Evolutionary conservation across 73 alveolate species (phyloP).

Genomic region (Blepharisma stoltei): DNA sequence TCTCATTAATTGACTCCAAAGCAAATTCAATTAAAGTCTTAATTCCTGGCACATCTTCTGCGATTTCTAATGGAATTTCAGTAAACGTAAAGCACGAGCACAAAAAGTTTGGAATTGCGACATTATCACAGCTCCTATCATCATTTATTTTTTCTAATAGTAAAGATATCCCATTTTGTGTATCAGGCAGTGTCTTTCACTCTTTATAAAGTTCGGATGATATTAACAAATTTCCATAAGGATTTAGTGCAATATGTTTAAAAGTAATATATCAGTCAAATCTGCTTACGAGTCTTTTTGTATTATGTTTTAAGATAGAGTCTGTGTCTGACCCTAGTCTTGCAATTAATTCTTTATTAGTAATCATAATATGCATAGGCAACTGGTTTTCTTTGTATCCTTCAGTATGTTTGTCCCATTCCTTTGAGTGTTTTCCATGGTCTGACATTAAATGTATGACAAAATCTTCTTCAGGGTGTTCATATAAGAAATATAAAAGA

Average conservation of each 20-base stretch:
- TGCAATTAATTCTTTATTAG: background rate
- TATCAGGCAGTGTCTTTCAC: background rate
- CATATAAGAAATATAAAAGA: background rate
- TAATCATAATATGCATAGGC: background rate
- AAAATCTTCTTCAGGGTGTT: constrained; percentile 18
- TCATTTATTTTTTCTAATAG: constrained; percentile 20
- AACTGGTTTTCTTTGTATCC: constrained; percentile 9
- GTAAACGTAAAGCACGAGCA: background rate
- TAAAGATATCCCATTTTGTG: background rate
- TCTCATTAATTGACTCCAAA: background rate
- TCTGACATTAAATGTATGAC: background rate
- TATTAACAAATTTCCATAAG: background rate
- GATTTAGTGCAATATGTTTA: constrained; percentile 4
- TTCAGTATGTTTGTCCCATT: constrained; percentile 18
- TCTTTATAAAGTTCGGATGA: background rate
- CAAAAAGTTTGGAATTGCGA: background rate
- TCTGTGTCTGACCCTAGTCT: background rate
- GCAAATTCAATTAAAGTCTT: background rate
- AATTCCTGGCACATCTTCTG: too few species aligned
- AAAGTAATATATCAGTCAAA: constrained; percentile 21
- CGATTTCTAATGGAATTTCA: background rate
- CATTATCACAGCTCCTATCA: constrained; percentile 6
- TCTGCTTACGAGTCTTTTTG: constrained; percentile 19
- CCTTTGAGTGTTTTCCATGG: constrained; percentile 7
- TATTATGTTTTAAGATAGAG: constrained; percentile 2